Evolutionary conservation across 2,329 filamentous ascomycete genomes (phyloP).

Genomic region (Calonectria pteridis): DNA sequence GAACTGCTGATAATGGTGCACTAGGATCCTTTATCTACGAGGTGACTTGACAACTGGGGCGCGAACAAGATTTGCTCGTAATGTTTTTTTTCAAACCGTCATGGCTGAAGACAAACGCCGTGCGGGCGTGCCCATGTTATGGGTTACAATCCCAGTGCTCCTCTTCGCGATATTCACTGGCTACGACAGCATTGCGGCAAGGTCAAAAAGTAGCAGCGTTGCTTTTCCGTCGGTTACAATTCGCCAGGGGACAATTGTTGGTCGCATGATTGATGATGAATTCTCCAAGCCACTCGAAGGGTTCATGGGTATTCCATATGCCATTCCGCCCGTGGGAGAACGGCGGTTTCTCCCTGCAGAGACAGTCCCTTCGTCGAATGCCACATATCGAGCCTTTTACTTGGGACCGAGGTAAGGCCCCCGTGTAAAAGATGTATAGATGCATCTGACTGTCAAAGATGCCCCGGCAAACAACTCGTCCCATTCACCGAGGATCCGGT

Average conservation of each 20-base stretch:
- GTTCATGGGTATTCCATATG: slow-evolving; percentile 63
- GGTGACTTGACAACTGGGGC: background rate
- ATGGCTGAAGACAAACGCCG: slow-evolving; percentile 30
- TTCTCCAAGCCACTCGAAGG: slow-evolving; percentile 50
- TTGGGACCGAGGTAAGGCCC: slow-evolving; percentile 33
- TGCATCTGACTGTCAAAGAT: slow-evolving; percentile 35
- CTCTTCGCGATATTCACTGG: slow-evolving; percentile 28
- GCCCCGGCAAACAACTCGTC: slow-evolving; percentile 47
- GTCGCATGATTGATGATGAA: slow-evolving; percentile 47
- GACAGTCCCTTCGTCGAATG: slow-evolving; percentile 43
- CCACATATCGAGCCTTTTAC: slow-evolving; percentile 42
- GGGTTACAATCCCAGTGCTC: slow-evolving; percentile 35
- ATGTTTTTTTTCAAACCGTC: background rate
- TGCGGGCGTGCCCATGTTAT: slow-evolving; percentile 24
- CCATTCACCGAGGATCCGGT: slow-evolving; percentile 47
- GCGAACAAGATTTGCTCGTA: background rate
- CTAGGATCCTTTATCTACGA: slow-evolving; percentile 29
- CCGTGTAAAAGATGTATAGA: background rate
- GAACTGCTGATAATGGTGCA: background rate
- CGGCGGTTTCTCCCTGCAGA: slow-evolving; percentile 55
- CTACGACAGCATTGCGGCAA: slow-evolving; percentile 25
- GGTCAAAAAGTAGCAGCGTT: slow-evolving; percentile 14
- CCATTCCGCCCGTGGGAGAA: slow-evolving; percentile 57
- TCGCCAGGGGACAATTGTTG: slow-evolving; percentile 48
- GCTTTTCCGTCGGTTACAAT: slow-evolving; percentile 40